Base-by-base conservation (phyloP, 2,329 filamentous ascomycete species). In the Hyphodiscus sp. region DNA sequence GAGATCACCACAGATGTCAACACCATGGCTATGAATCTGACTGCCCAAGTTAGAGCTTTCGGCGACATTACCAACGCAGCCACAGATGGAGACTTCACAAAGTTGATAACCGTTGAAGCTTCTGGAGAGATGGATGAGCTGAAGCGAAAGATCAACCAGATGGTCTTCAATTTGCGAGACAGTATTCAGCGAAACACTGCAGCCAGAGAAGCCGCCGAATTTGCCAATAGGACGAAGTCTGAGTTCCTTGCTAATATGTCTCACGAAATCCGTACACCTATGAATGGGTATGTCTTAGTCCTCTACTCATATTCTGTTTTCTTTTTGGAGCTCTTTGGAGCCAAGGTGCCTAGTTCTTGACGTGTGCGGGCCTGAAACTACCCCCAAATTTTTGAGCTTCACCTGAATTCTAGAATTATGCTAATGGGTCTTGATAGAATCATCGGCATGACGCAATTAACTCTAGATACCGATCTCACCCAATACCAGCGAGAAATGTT, bases 221-320 rank as follows among this genome's bases (percentile, higher is more conserved):
- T 96, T 68, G 94, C 94, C 59, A 97, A 96, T 76, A 92, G 95
- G 73, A 97, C 92, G 43, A 99, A 99, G 69, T 96, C 92, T 10
- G 94, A 97, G 68, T 99, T 99, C 76, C 76, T 99, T 55, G 94
- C 94, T 56, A 99, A 99, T 70, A 97, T 97, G 92, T 95, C 89
- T 45, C 92, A 97, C 79, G 92, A 97, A 72, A 97, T 97, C 64
- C 83, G 92, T 68, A 99, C 94, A 38, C 94, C 91, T 96, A 38
- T 38, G 96, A 96, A 38, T 38, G 96, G 84, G 38, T 61, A 47
- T 51, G 23, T 43, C 41, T 20, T 20, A 44, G 50, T 52, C 20
- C 23, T 47, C 45, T 49, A 43, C 19, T 30, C 47, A 38, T 20
- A 13, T 47, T 33, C 47, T 20, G 19, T 45, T 41, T 20, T 13